These are phyloP conservation scores for Tolypocladium amazonense DNA, from an alignment of 2,329 filamentous ascomycete species.

Conservation along the genomic window DNA sequence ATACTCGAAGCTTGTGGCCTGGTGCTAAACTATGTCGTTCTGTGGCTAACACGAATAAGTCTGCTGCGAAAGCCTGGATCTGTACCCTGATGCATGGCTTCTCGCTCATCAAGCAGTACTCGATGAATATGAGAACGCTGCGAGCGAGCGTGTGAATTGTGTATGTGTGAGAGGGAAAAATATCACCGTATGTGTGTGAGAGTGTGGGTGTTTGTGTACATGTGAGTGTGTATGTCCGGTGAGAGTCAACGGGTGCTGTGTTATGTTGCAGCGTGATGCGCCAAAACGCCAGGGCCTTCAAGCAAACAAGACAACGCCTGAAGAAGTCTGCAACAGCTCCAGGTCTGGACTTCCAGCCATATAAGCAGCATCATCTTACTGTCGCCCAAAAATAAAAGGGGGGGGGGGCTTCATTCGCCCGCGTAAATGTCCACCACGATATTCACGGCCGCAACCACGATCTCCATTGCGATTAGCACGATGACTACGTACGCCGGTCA, in stretches of 20 bases:
- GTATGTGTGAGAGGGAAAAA: background rate
- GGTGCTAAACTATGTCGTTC: background rate
- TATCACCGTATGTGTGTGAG: background rate
- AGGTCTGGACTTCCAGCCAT: background rate
- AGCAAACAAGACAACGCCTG: background rate
- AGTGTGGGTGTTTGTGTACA: no score
- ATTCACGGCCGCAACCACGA: slow-evolving; percentile 84
- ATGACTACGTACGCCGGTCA: slow-evolving; percentile 52
- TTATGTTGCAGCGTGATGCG: background rate
- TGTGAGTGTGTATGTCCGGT: background rate
- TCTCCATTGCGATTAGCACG: slow-evolving; percentile 89
- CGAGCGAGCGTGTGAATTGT: background rate
- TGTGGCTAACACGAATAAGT: background rate
- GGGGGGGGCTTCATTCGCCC: slow-evolving; percentile 17
- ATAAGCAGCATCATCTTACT: background rate
- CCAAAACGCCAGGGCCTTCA: background rate
- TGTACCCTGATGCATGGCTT: background rate
- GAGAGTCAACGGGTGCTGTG: background rate
- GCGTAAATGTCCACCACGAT: slow-evolving; percentile 89
- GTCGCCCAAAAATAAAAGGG: background rate
- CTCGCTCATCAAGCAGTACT: background rate
- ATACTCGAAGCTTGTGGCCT: background rate
- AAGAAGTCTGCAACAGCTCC: background rate
- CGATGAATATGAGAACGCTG: background rate
- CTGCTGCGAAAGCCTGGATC: background rate